Base-by-base conservation (phyloP, 768 basidiomycete genomes). In the Lactarius hengduanensis region DNA sequence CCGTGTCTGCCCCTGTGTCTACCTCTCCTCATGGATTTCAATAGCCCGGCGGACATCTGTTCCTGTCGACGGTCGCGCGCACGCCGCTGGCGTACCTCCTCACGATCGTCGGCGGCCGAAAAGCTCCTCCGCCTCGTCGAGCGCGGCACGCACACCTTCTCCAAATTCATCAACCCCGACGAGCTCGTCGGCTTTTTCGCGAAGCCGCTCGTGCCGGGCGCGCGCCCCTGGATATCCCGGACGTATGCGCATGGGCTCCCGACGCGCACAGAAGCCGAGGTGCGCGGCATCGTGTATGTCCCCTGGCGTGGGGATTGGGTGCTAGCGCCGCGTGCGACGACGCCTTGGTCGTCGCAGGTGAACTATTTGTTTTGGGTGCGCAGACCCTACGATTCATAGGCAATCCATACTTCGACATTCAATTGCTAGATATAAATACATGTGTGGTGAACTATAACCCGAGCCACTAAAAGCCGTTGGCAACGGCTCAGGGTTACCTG, bases 61-160 rank as follows among this genome's bases (percentile, higher is more conserved):
- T 98, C 80, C 82, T 99, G 43, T 98, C 96, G 15, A 98, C 96
- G 16, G 91, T 99, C 69, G 88, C 96, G 0, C 91, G 97, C 45
- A 91, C 89, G 11, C 87, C 88, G 4, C 80, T 92, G 50, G 78
- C 90, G n/a, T 86, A 86, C 71, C 75, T 90, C 58, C 74, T 91
- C 40, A 88, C 89, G 5, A 87, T 92, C 68, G 78, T 88, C 56
- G 77, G 77, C 93, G 40, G 96, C 96, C 1, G 96, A 99, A 76
- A 79, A 92, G 55, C 74, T 94, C 65, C 80, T 96, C 18, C 81
- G 89, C 3, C 83, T 91, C 72, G 97, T 98, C 61, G 79, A 89
- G 0, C 83, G 81, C 3, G 94, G 96, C 10, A 98, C 97, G 11
- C 97, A 99, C 77, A 94, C 93, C 0, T 90, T 92, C 74, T 82